Percentiles rank a stretch among this genome's conserved stretches.
These are phyloP conservation scores for Sphaceloma murrayae DNA, from an alignment of 2,329 filamentous ascomycete genomes.

Conservation along the genomic window DNA sequence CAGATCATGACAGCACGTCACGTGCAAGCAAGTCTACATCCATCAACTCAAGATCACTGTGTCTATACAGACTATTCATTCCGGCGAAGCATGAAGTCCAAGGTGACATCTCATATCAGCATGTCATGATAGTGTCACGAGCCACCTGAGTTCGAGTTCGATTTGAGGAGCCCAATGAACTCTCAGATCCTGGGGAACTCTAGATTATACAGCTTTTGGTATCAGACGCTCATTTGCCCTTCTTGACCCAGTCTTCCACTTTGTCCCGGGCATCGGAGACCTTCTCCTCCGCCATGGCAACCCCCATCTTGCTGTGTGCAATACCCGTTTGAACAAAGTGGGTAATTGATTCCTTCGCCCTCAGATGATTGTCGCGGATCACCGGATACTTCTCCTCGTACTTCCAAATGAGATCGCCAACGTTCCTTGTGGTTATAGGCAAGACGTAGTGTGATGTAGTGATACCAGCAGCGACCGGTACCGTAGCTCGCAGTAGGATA, in stretches of 20 bases:
- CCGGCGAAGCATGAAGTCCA: too few relatives aligned
- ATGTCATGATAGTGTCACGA: neutral
- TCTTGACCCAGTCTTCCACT: constrained; percentile 82
- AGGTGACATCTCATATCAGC: neutral
- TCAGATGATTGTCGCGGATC: constrained; percentile 70
- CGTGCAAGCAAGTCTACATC: neutral
- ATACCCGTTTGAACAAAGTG: constrained; percentile 64
- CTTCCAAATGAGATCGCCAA: constrained; percentile 75
- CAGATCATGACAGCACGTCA: neutral
- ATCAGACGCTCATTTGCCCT: constrained; percentile 56
- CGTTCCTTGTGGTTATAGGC: constrained; percentile 82
- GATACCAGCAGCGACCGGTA: constrained; percentile 71
- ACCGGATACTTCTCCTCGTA: constrained; percentile 86
- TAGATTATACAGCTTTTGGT: constrained; percentile 2
- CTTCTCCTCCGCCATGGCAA: constrained; percentile 68
- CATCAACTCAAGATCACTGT: too few relatives aligned
- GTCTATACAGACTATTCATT: too few relatives aligned
- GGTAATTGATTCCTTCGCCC: constrained; percentile 57
- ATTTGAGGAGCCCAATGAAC: neutral
- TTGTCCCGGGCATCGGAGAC: constrained; percentile 64
- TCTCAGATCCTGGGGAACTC: neutral
- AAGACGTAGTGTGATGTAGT: constrained; percentile 75
- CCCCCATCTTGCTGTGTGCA: constrained; percentile 61
- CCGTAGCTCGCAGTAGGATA: constrained; percentile 65
- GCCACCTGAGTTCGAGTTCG: too few relatives aligned